phyloP scores from a whole-genome alignment of 202 grass and related monocot genomes.

The Carex arenaria region DNA sequence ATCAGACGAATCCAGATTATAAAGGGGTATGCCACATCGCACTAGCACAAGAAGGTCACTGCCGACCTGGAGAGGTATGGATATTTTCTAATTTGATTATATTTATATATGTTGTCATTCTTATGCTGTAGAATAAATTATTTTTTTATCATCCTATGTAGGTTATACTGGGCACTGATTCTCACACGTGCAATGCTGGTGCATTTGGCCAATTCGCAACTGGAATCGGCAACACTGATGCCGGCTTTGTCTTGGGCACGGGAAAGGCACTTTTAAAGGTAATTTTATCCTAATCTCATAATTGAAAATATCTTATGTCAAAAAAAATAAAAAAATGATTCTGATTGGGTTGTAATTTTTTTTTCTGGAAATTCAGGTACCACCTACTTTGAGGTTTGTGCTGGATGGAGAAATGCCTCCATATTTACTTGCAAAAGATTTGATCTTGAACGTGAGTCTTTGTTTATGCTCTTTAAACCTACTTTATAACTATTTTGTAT shows the following conservation, averaged over 20 bases:
- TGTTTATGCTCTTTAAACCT: not conserved
- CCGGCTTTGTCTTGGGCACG: conserved; percentile 80
- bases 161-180: conserved; percentile 95
- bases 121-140: not conserved
- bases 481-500: not conserved
- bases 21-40: conserved; percentile 91
- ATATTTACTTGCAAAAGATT: conserved; percentile 93
- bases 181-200: conserved; percentile 95
- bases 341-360: not conserved
- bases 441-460: conserved; percentile 86
- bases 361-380: conserved; percentile 49
- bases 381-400: conserved; percentile 72
- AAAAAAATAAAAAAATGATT: not conserved
- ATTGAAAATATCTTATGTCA: conserved; percentile 1
- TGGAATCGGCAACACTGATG: conserved; percentile 94
- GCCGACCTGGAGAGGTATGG: conserved; percentile 78
- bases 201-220: conserved; percentile 96
- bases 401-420: conserved; percentile 94
- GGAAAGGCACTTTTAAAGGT: conserved; percentile 93
- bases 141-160: conserved; percentile 20
- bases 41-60: conserved; percentile 92
- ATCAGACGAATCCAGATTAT: conserved; percentile 88
- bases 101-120: not conserved
- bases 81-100: not conserved
- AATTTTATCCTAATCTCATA: not conserved